These are phyloP conservation scores for Talaromyces sp. DNA, from an alignment of 2,329 filamentous ascomycete genomes.

Conservation along the genomic window DNA sequence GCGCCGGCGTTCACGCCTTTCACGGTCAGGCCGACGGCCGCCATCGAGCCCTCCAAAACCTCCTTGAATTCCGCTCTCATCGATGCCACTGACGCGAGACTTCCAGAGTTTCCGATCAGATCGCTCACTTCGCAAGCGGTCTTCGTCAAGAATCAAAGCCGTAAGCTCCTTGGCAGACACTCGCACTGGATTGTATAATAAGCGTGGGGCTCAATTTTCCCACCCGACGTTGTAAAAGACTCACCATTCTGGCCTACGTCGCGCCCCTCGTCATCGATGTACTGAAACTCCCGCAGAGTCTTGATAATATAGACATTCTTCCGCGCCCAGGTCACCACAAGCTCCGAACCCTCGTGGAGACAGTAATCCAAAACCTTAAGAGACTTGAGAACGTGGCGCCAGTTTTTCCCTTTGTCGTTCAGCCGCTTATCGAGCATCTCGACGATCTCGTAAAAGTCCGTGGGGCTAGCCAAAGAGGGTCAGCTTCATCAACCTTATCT, in stretches of 20 bases:
- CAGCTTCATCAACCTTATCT: neutral
- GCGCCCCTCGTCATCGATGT: conserved; percentile 88
- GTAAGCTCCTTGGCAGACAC: conserved; percentile 95
- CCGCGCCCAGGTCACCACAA: conserved; percentile 95
- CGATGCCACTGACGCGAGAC: conserved; percentile 86
- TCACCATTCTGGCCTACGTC: conserved; percentile 96
- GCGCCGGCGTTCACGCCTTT: conserved; percentile 46
- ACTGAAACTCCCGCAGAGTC: conserved; percentile 93
- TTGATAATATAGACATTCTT: conserved; percentile 99
- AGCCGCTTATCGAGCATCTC: conserved; percentile 98
- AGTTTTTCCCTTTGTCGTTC: conserved; percentile 99
- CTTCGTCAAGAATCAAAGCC: conserved; percentile 85
- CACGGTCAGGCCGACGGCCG: conserved; percentile 31
- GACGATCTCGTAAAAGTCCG: conserved; percentile 99
- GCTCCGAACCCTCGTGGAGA: conserved; percentile 91
- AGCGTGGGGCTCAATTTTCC: neutral
- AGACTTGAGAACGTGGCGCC: conserved; percentile 96
- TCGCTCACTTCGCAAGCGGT: conserved; percentile 81
- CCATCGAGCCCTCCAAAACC: conserved; percentile 31
- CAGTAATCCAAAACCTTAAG: conserved; percentile 98
- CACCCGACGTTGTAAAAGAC: conserved; percentile 21
- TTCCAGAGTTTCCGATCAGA: conserved; percentile 94
- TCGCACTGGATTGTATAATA: conserved; percentile 58
- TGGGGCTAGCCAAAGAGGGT: conserved; percentile 57
- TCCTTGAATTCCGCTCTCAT: conserved; percentile 58